Evolutionary conservation across 2,329 filamentous ascomycete genomes (phyloP), one percentile per base, ranked within the genome.

Genomic region (Dryadomyces quercivorus): DNA sequence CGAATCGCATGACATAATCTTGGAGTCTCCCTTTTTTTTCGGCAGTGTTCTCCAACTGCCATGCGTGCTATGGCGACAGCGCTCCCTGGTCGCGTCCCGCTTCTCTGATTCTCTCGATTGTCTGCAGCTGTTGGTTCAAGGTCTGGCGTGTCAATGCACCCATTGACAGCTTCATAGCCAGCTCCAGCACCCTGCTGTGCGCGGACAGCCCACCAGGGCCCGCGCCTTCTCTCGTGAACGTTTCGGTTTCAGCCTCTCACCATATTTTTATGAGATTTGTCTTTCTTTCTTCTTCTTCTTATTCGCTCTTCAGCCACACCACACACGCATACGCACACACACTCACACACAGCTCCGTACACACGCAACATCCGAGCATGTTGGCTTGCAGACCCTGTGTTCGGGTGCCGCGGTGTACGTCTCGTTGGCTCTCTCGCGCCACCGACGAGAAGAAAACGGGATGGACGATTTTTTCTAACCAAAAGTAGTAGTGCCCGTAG

Each of bases 371-470:
- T 31, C 26, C 26, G 26, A 31, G 26, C 26, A 31, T 56, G 48
- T 56, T 54, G 54, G 55, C 55, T 34, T 45, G 45, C n/a, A 26
- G 48, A 49, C 34, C 51, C n/a, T 51, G 46, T 36, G 26, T 31
- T 31, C 26, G 26, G 26, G 44, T 52, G 21, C 54, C 48, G 52
- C 52, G 18, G 46, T 53, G 58, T 59, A 58, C 9, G 51, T 48
- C 13, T 34, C 18, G 13, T 16, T 38, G 18, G 31, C 34, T 38
- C 31, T 34, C 6, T 20, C 45, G 22, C 2, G 7, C 44, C 5
- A 13, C 1, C 46, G 18, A n/a, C 10, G 12, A 21, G 18, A 16
- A 38, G 7, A 43, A 21, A 43, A n/a, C n/a, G 18, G 12, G 7
- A 50, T n/a, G 20, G 26, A 49, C 26, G n/a, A 26, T 20, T 18